phyloP scores from a whole-genome alignment of 345 rosid species.

The Angophora floribunda region DNA sequence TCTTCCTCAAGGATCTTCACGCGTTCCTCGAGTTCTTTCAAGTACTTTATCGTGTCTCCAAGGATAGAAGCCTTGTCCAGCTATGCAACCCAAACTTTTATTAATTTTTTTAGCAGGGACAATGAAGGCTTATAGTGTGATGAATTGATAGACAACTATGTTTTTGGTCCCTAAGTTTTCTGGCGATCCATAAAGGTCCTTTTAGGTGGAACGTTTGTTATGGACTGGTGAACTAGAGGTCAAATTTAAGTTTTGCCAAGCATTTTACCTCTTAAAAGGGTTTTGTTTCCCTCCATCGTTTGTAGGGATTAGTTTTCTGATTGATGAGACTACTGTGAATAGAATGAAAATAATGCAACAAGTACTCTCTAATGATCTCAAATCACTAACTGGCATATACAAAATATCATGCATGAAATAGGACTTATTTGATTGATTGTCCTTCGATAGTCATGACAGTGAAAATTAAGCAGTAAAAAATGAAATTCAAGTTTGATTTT shows the following conservation, averaged over 20 bases:
- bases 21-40: conserved; percentile 66
- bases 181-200: neutral
- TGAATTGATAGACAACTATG: neutral
- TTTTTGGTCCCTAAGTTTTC: neutral
- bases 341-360: neutral
- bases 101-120: neutral
- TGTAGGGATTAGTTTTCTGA: neutral
- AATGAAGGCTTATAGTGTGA: neutral
- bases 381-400: neutral
- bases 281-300: neutral
- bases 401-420: neutral
- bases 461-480: neutral
- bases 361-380: neutral
- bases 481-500: neutral
- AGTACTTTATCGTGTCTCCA: conserved; percentile 61
- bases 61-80: conserved; percentile 3
- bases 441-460: neutral
- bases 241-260: neutral
- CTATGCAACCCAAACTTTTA: neutral
- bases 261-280: neutral
- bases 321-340: neutral
- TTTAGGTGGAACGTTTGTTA: neutral
- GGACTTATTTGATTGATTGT: neutral
- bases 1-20: neutral
- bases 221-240: neutral